Evolutionary conservation across 208 protist species (phyloP).

Genomic region (Crithidia expoeki): DNA sequence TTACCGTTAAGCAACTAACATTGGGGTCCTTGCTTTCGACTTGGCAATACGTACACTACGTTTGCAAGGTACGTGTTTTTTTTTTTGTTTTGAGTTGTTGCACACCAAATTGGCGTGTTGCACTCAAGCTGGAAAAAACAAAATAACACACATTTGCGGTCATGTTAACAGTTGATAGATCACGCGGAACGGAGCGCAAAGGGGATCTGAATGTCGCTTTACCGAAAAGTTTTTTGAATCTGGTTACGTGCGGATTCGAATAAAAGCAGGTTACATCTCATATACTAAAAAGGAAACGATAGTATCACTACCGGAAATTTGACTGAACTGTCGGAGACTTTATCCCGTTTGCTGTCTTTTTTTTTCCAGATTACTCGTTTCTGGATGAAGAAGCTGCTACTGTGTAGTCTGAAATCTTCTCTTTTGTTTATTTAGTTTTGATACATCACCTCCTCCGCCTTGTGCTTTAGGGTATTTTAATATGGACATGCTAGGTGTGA

Average conservation of each 20-base stretch:
- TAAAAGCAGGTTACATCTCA: too few species aligned
- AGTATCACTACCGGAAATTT: too few species aligned
- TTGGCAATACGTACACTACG: too few species aligned
- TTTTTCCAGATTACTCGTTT: constrained; percentile 14
- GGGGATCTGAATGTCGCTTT: too few species aligned
- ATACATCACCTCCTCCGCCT: constrained; percentile 4
- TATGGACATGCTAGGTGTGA: constrained; percentile 66
- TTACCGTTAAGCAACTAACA: too few species aligned
- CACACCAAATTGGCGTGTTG: too few species aligned
- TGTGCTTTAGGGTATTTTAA: background rate
- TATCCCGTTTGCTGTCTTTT: too few species aligned
- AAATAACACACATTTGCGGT: background rate
- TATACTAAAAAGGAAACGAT: too few species aligned
- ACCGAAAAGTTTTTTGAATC: too few species aligned
- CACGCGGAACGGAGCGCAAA: constrained; percentile 1
- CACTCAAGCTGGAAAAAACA: background rate
- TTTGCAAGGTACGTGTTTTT: background rate
- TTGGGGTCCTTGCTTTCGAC: too few species aligned
- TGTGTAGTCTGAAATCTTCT: constrained; percentile 11
- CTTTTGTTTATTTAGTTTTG: constrained; percentile 21
- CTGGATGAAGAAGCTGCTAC: too few species aligned
- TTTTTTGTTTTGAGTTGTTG: background rate
- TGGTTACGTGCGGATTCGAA: background rate
- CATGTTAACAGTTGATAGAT: background rate
- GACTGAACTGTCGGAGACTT: too few species aligned